These are phyloP conservation scores for Triticum monococcum DNA, from an alignment of 176 grass and related monocot species.

Conservation along the genomic window DNA sequence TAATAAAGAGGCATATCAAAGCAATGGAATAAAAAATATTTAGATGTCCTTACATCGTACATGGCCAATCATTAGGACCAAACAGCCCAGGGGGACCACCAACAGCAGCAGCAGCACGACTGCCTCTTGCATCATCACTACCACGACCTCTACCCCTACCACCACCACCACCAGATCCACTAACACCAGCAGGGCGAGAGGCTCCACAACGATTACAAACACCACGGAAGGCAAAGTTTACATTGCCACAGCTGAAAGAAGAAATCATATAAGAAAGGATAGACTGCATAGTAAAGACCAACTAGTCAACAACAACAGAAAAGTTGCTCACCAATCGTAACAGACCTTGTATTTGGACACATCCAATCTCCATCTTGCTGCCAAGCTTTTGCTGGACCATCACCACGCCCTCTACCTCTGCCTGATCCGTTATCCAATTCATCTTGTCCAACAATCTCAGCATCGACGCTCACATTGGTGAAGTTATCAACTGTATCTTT, in stretches of 20 bases:
- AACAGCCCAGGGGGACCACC: slow-evolving; percentile 89
- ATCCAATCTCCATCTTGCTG: slow-evolving; percentile 99
- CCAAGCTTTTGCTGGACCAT: slow-evolving; percentile 69
- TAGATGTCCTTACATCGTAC: slow-evolving; percentile 72
- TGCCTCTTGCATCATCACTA: slow-evolving; percentile 32
- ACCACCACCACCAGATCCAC: slow-evolving; percentile 52
- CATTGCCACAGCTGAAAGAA: slow-evolving; percentile 77
- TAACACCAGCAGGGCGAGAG: slow-evolving; percentile 64
- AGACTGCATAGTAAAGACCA: slow-evolving; percentile 1
- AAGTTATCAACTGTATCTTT: slow-evolving; percentile 54
- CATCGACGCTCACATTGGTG: slow-evolving; percentile 25
- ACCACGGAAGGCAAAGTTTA: slow-evolving; percentile 87
- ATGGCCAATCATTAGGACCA: slow-evolving; percentile 98
- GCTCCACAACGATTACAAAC: slow-evolving; percentile 78
- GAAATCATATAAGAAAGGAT: slow-evolving; percentile 36
- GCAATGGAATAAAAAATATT: background rate
- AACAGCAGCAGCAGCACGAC: slow-evolving; percentile 48
- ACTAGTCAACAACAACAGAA: slow-evolving; percentile 32
- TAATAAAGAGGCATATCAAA: background rate
- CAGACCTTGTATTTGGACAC: slow-evolving; percentile 99
- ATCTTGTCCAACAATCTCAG: slow-evolving; percentile 41
- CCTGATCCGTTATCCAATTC: slow-evolving; percentile 40
- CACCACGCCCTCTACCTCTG: slow-evolving; percentile 58
- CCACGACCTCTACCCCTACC: slow-evolving; percentile 63
- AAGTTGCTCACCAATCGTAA: slow-evolving; percentile 83